A percentile compares a stretch with the other conserved stretches of the same genome.
Conservation (phyloP, 805 yeast genomes). For the Cyberlindnera saturnus region DNA sequence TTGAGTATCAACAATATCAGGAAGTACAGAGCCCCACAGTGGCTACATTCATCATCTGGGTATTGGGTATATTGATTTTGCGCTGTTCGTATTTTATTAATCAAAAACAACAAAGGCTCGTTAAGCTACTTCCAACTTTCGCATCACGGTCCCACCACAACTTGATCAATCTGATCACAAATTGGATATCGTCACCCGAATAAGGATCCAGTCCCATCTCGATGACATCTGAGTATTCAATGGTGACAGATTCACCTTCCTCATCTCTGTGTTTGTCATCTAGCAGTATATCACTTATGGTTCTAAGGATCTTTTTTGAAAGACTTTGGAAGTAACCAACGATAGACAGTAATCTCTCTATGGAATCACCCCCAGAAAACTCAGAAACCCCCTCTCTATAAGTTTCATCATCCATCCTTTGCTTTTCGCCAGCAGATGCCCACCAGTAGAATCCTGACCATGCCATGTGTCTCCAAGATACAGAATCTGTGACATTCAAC, state of each 20-base stretch:
- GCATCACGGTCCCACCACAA: conserved; percentile 43
- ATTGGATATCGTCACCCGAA: conserved; percentile 37
- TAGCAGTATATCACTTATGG: conserved; percentile 31
- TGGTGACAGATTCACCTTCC: conserved; percentile 14
- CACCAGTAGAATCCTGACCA: conserved; percentile 80
- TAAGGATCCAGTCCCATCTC: conserved; percentile 59
- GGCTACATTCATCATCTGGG: too few species aligned
- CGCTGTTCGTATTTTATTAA: too few species aligned
- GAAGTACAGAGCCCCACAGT: too few species aligned
- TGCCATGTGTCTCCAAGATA: conserved; percentile 50
- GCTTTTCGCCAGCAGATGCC: conserved; percentile 76
- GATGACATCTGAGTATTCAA: conserved; percentile 40
- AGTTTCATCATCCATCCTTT: conserved; percentile 32
- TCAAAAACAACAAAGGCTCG: conserved; percentile 29
- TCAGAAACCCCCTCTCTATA: conserved; percentile 31
- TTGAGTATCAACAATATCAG: too few species aligned
- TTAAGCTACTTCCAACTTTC: conserved; percentile 32
- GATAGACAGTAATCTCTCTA: conserved; percentile 24
- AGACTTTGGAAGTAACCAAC: conserved; percentile 49
- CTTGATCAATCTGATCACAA: conserved; percentile 35
- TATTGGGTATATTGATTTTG: too few species aligned
- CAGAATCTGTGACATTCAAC: conserved; percentile 38
- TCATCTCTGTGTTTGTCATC: conserved; percentile 14
- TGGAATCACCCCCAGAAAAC: conserved; percentile 12
- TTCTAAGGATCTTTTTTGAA: conserved; percentile 37